Evolutionary conservation across 352 stramenopile genomes (phyloP), one percentile per base, ranked within the genome.

Genomic region (Globisporangium okanoganense): DNA sequence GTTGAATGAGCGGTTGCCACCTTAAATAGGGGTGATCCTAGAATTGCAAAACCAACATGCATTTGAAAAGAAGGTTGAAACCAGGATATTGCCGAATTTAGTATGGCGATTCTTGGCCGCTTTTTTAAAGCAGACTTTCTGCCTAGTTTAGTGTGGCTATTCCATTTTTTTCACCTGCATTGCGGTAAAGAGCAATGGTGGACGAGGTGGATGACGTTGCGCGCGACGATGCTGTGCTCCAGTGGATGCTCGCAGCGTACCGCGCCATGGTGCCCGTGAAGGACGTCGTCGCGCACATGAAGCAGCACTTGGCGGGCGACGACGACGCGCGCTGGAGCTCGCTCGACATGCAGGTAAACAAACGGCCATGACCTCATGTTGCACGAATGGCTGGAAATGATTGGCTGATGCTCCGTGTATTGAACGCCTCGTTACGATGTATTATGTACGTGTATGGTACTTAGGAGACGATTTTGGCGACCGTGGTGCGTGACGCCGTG

Each of bases 251-350:
- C 20, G 73, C 83, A 41, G 75, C 75, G 20, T 94, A 90, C 69
- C 74, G 84, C 13, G 76, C 76, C 2, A 88, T 90, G 82, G 53
- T 75, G 16, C 79, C 84, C 3, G 75, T 84, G 20, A 71, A 75
- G 31, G 48, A 69, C 1, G 33, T 90, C 10, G 55, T 92, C 3
- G 43, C 61, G 1, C 35, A 53, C 33, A 68, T 91, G 56, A 73
- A 79, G 64, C 59, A 38, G 18, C 59, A 63, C 10, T 70, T 80
- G 18, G 47, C 12, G 9, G 35, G 25, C 41, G 60, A 16, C 7
- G 25, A 41, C 1, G 51, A 75, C 3, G 48, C 62, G 18, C 67
- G 58, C 9, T 94, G 82, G 79, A 67, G 68, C 1, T 78, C 77
- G 25, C 61, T 87, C 16, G 70, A 75, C 8, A 76, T 82, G 16